These are phyloP conservation scores for Colletotrichum lini DNA, from an alignment of 2,329 filamentous ascomycete species.

Conservation along the genomic window DNA sequence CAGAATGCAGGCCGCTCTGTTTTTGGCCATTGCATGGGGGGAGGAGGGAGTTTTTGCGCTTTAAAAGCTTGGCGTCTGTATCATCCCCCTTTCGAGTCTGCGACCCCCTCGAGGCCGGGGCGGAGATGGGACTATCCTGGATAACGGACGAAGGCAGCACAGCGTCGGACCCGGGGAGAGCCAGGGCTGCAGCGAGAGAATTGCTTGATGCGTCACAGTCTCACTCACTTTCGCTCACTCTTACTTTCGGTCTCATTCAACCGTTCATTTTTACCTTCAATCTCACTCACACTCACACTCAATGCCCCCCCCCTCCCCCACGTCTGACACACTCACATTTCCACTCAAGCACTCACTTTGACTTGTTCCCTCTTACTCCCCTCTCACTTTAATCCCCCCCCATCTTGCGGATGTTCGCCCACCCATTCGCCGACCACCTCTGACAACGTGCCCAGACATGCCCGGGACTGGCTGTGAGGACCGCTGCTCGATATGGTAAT, in stretches of 20 bases:
- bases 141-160: constrained; percentile 30
- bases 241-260: no score
- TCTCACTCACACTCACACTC: no score
- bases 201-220: constrained; percentile 10
- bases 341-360: no score
- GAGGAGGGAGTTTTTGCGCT: constrained; percentile 11
- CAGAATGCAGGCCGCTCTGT: constrained; percentile 6
- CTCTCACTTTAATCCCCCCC: background rate
- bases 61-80: constrained; percentile 35
- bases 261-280: no score
- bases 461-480: constrained; percentile 8
- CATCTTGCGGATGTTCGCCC: background rate
- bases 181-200: constrained; percentile 7
- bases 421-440: background rate
- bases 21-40: constrained; percentile 9
- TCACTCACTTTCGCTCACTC: no score
- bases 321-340: no score
- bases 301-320: no score
- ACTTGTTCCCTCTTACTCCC: background rate
- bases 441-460: background rate
- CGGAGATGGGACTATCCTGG: constrained; percentile 20
- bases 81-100: constrained; percentile 35
- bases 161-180: constrained; percentile 11
- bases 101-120: constrained; percentile 33
- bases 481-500: constrained; percentile 11